Conservation (phyloP, 2,329 filamentous ascomycete species). For the Macrophomina tecta region DNA sequence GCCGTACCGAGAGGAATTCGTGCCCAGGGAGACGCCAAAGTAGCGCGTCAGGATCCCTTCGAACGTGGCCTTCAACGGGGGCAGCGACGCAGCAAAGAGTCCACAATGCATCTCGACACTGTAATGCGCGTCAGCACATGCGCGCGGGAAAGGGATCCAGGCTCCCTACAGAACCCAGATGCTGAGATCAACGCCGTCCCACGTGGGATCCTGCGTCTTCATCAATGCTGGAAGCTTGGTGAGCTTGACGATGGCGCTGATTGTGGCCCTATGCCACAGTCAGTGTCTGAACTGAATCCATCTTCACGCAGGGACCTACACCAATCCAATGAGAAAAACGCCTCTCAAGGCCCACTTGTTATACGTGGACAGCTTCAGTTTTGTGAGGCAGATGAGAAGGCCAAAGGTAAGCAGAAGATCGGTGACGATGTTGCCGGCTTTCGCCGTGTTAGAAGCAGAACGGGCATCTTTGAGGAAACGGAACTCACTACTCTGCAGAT, state of each 20-base stretch:
- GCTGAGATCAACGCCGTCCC: constrained; percentile 35
- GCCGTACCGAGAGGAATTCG: background rate
- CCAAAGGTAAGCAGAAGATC: constrained; percentile 39
- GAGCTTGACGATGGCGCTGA: constrained; percentile 38
- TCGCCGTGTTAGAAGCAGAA: no score
- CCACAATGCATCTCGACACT: constrained; percentile 22
- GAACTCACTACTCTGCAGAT: constrained; percentile 3
- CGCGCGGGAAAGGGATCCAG: background rate
- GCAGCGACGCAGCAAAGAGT: background rate
- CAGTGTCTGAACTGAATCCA: background rate
- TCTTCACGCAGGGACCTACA: constrained; percentile 31
- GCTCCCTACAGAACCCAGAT: constrained; percentile 33
- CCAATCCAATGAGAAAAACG: constrained; percentile 38
- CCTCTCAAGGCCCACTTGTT: constrained; percentile 37
- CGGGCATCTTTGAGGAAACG: no score
- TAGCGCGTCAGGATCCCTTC: constrained; percentile 9
- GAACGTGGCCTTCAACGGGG: constrained; percentile 3
- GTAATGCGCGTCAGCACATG: background rate
- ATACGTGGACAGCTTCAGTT: constrained; percentile 35
- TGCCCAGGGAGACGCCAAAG: background rate
- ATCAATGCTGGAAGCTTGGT: constrained; percentile 35
- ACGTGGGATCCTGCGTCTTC: constrained; percentile 36
- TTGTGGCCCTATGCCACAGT: constrained; percentile 32
- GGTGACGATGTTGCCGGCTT: constrained; percentile 35
- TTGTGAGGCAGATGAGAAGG: constrained; percentile 37